These are phyloP conservation scores for Graphiopsis chlorocephala DNA, from an alignment of 2,329 filamentous ascomycete genomes.

Conservation along the genomic window DNA sequence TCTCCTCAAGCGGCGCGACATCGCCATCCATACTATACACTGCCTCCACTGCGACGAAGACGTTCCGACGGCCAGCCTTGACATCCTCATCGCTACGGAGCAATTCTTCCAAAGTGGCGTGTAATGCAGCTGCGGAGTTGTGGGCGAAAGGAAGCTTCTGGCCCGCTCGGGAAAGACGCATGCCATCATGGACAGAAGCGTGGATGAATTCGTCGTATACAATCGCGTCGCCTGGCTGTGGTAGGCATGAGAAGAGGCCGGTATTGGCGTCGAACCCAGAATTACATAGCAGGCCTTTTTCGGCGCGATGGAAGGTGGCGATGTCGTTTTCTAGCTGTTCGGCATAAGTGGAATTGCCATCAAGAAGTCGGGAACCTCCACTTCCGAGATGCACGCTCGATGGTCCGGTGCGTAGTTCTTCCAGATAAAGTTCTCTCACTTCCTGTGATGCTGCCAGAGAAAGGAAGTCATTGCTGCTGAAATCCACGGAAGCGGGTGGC, in stretches of 20 bases:
- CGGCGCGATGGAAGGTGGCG: slow-evolving; percentile 59
- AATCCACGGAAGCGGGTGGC: slow-evolving; percentile 48
- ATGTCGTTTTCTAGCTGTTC: slow-evolving; percentile 59
- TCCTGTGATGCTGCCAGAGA: slow-evolving; percentile 51
- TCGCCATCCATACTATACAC: slow-evolving; percentile 86
- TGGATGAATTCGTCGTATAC: slow-evolving; percentile 75
- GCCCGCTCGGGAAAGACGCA: slow-evolving; percentile 61
- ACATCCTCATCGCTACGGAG: slow-evolving; percentile 34
- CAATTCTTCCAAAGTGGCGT: slow-evolving; percentile 30
- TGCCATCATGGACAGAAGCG: slow-evolving; percentile 75
- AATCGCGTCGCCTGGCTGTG: slow-evolving; percentile 50
- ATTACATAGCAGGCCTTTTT: slow-evolving; percentile 58
- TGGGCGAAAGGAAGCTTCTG: slow-evolving; percentile 55
- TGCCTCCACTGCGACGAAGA: slow-evolving; percentile 68
- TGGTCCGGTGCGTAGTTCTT: slow-evolving; percentile 41
- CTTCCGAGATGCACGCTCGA: slow-evolving; percentile 50
- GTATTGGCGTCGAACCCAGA: slow-evolving; percentile 53
- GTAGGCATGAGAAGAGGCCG: slow-evolving; percentile 48
- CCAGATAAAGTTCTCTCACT: slow-evolving; percentile 50
- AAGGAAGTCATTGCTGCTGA: slow-evolving; percentile 66
- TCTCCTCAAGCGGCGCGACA: slow-evolving; percentile 59
- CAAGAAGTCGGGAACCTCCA: slow-evolving; percentile 61
- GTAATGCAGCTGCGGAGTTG: slow-evolving; percentile 47
- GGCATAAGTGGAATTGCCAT: slow-evolving; percentile 62
- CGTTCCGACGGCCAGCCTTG: slow-evolving; percentile 43